Conservation (phyloP, 192 early-diverging fungal species). For the Coemansia erecta region DNA sequence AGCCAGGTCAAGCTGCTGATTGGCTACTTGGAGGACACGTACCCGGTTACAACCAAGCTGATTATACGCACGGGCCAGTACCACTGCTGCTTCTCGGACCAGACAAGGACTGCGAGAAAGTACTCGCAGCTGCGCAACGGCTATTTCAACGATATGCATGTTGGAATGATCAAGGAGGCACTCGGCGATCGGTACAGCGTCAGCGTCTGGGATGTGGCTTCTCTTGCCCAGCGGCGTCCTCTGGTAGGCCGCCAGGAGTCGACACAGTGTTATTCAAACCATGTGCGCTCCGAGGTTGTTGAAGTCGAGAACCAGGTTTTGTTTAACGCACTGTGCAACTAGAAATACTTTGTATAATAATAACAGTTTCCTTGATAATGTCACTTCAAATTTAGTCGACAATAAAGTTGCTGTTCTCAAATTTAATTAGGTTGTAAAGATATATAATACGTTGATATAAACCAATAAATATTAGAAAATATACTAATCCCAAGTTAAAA, state of each 20-base stretch:
- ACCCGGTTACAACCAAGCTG: slow-evolving; percentile 27
- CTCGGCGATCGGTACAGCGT: slow-evolving; percentile 17
- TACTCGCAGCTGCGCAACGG: slow-evolving; percentile 24
- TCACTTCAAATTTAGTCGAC: background rate
- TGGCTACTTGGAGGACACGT: slow-evolving; percentile 22
- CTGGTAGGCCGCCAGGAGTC: slow-evolving; percentile 23
- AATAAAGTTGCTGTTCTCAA: background rate
- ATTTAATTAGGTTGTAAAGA: background rate
- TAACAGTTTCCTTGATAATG: background rate
- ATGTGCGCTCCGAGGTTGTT: slow-evolving; percentile 52
- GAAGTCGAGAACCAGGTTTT: slow-evolving; percentile 53
- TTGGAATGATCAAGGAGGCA: slow-evolving; percentile 14
- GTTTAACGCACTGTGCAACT: slow-evolving; percentile 30
- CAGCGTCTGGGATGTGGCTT: slow-evolving; percentile 48
- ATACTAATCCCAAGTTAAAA: background rate
- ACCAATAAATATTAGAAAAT: background rate
- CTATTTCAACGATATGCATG: slow-evolving; percentile 31
- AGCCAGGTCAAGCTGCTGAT: slow-evolving; percentile 23
- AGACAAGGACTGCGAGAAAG: slow-evolving; percentile 13
- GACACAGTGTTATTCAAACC: slow-evolving; percentile 48
- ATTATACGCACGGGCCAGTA: slow-evolving; percentile 55
- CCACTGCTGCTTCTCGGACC: slow-evolving; percentile 54
- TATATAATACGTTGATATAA: background rate
- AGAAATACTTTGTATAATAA: background rate
- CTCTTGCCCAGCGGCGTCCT: slow-evolving; percentile 33